Percentiles rank a stretch among this genome's conserved stretches.
phyloP scores from a whole-genome alignment of 257 asterid genomes.

The Jacaranda mimosifolia region DNA sequence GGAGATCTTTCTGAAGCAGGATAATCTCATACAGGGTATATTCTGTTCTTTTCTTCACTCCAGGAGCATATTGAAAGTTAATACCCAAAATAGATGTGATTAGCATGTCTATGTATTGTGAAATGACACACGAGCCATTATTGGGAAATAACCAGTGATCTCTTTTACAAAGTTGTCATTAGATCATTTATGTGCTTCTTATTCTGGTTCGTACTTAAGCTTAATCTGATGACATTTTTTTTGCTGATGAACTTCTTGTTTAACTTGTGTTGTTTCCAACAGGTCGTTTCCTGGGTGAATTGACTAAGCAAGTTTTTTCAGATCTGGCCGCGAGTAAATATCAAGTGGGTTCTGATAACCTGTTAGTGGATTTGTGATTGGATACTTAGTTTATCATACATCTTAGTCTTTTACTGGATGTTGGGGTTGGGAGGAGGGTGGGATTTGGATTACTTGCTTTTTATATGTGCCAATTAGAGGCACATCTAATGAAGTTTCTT shows the following conservation, averaged over 20 bases:
- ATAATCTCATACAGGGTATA: constrained; percentile 97
- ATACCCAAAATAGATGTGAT: neutral
- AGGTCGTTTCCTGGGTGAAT: constrained; percentile 97
- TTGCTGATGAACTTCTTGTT: constrained; percentile 27
- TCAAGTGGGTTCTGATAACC: constrained; percentile 66
- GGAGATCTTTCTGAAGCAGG: constrained; percentile 97
- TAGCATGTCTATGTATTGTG: constrained; percentile 7
- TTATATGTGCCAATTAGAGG: neutral
- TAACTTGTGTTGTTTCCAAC: constrained; percentile 42
- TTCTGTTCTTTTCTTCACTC: constrained; percentile 27
- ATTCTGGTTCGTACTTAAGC: constrained; percentile 18
- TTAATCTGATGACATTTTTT: constrained; percentile 29
- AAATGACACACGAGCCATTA: neutral
- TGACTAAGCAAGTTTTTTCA: constrained; percentile 91
- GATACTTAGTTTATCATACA: constrained; percentile 11
- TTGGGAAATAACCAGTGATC: neutral
- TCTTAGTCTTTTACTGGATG: constrained; percentile 12
- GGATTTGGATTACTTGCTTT: constrained; percentile 9
- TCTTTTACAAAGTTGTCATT: constrained; percentile 4
- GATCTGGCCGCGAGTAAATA: constrained; percentile 92
- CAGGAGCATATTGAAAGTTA: constrained; percentile 13
- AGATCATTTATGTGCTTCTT: neutral
- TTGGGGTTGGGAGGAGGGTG: constrained; percentile 6
- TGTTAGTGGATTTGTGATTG: constrained; percentile 21
- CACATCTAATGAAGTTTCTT: neutral